phyloP scores from a whole-genome alignment of 805 yeast species.

The Wickerhamomyces rabaulensis region DNA sequence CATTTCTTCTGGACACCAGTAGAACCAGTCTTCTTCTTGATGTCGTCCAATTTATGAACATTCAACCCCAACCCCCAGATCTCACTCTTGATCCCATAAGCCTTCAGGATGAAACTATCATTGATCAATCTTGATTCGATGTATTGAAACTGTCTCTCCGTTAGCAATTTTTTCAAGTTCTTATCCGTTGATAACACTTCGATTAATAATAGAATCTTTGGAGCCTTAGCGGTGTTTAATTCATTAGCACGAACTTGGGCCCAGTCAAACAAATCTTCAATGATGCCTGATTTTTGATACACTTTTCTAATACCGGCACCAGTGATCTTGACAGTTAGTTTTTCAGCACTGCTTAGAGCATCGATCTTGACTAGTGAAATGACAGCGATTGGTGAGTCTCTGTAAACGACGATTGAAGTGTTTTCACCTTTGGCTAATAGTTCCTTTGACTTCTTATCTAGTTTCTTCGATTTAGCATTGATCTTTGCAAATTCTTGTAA shows the following conservation, averaged over 20 bases:
- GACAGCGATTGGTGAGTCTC: conserved; percentile 69
- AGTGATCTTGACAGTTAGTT: conserved; percentile 47
- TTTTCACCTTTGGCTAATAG: conserved; percentile 37
- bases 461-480: conserved; percentile 15
- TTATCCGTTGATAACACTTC: conserved; percentile 52
- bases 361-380: conserved; percentile 40
- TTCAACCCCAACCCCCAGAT: conserved; percentile 22
- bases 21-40: conserved; percentile 16
- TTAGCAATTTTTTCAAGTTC: conserved; percentile 31
- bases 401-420: conserved; percentile 53
- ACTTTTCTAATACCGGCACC: conserved; percentile 64
- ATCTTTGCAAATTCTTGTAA: conserved; percentile 40
- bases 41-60: conserved; percentile 13
- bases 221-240: conserved; percentile 30
- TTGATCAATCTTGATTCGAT: conserved; percentile 20
- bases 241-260: conserved; percentile 42
- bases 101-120: conserved; percentile 10
- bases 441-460: conserved; percentile 18
- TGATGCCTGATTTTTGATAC: conserved; percentile 57
- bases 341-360: conserved; percentile 34
- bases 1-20: conserved; percentile 14
- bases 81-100: conserved; percentile 16
- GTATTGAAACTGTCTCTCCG: conserved; percentile 38
- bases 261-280: conserved; percentile 61
- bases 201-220: conserved; percentile 33